Percentiles rank a stretch among this genome's conserved stretches.
phyloP scores from a whole-genome alignment of 768 basidiomycete genomes.

The Megacollybia marginata region DNA sequence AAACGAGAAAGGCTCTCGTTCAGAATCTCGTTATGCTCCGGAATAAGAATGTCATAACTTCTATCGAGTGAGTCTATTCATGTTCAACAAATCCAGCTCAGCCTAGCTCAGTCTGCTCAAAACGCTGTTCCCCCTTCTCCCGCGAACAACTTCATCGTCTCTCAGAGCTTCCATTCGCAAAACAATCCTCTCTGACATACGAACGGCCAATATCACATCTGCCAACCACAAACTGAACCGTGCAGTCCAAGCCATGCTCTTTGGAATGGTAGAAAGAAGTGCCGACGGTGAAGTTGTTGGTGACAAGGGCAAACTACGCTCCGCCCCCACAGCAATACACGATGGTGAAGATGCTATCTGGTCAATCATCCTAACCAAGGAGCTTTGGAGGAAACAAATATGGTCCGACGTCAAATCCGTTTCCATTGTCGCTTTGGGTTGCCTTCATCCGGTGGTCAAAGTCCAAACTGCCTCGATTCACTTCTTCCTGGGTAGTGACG shows the following conservation, averaged over 20 bases:
- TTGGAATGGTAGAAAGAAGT: conserved; percentile 91
- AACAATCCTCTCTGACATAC: conserved; percentile 91
- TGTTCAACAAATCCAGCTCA: not conserved
- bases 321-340: conserved; percentile 26
- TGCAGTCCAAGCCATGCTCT: conserved; percentile 92
- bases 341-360: conserved; percentile 90
- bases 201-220: conserved; percentile 77
- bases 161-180: conserved; percentile 83
- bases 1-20: conserved; percentile 78
- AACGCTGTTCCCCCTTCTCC: conserved; percentile 89
- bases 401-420: conserved; percentile 94
- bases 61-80: conserved; percentile 67
- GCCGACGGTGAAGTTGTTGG: conserved; percentile 77
- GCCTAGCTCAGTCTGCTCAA: conserved; percentile 61
- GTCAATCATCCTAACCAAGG: conserved; percentile 90
- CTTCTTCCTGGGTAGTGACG: conserved; percentile 92
- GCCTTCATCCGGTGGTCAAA: conserved; percentile 89
- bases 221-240: conserved; percentile 96
- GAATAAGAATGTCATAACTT: conserved; percentile 88
- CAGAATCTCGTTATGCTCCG: conserved; percentile 90
- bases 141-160: conserved; percentile 82
- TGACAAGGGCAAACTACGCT: conserved; percentile 73
- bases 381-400: conserved; percentile 88
- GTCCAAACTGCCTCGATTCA: conserved; percentile 92
- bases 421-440: conserved; percentile 84